These are phyloP conservation scores for Closterium sp. DNA, from an alignment of 139 green algal genomes.

Conservation along the genomic window DNA sequence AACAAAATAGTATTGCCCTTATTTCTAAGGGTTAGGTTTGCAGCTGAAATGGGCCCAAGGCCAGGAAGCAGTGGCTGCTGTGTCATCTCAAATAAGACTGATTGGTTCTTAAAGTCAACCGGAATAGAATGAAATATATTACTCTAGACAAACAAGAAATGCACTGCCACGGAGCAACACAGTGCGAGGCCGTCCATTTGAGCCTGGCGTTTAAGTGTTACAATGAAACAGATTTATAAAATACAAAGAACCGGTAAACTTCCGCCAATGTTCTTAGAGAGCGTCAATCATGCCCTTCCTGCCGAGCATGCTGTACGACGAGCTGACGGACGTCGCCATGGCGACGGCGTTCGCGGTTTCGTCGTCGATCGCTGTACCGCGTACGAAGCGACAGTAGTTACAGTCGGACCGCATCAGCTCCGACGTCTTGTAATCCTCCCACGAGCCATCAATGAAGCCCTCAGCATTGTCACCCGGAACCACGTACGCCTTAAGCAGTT, in stretches of 20 bases:
- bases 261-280: background rate
- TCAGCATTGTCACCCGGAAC: conserved; percentile 19
- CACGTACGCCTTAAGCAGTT: background rate
- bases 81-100: too few relatives aligned
- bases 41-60: too few relatives aligned
- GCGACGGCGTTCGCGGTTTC: conserved; percentile 9
- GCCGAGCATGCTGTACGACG: background rate
- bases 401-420: conserved; percentile 17
- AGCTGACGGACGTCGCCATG: background rate
- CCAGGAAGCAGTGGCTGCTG: too few relatives aligned
- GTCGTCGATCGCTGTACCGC: background rate
- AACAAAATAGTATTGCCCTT: too few relatives aligned
- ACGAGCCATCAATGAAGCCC: conserved; percentile 26
- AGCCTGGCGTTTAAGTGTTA: background rate
- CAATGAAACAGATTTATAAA: background rate
- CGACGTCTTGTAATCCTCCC: conserved; percentile 1
- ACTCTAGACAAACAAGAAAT: background rate
- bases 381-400: conserved; percentile 15
- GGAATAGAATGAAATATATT: background rate
- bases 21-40: too few relatives aligned
- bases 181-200: background rate
- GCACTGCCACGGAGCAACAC: background rate
- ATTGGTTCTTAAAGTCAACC: too few relatives aligned
- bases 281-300: background rate
- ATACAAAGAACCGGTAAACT: background rate